Evolutionary conservation across 2,329 filamentous ascomycete genomes (phyloP).

Genomic region (Verticillium nubilum): DNA sequence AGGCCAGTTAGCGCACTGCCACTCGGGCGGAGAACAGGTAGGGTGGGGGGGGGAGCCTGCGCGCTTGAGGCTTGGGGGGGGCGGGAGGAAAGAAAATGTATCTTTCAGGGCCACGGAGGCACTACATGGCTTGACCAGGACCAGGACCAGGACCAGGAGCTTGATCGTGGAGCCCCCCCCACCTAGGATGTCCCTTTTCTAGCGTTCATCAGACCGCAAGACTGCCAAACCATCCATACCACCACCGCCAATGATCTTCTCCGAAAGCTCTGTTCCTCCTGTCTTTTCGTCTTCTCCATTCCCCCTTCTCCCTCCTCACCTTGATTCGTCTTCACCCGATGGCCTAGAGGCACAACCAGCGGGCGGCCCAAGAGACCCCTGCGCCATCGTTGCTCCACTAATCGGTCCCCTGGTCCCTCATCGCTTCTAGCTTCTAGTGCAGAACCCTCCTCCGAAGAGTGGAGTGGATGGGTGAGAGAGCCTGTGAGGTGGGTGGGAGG

Average conservation of each 20-base stretch:
- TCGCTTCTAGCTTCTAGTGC: neutral
- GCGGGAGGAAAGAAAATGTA: constrained; percentile 8
- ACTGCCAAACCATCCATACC: neutral
- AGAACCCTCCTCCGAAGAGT: neutral
- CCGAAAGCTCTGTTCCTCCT: neutral
- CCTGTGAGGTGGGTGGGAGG: neutral
- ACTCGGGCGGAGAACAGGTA: neutral
- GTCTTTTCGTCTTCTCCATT: neutral
- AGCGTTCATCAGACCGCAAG: neutral
- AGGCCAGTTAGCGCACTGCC: neutral
- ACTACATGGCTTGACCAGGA: neutral
- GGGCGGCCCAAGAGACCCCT: constrained; percentile 13
- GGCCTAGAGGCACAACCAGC: constrained; percentile 2
- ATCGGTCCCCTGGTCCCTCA: neutral
- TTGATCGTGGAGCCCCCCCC: neutral
- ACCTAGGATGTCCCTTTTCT: neutral
- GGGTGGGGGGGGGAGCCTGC: constrained; percentile 1
- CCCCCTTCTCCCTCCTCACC: neutral
- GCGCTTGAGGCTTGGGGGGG: neutral
- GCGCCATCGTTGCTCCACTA: constrained; percentile 2
- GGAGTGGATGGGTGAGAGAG: neutral
- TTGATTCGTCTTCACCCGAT: neutral
- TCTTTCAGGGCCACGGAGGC: constrained; percentile 5
- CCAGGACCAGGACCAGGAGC: neutral
- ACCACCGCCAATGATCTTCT: neutral